A percentile compares a stretch with the other conserved stretches of the same genome.
Evolutionary conservation across 139 green algal species (phyloP).

Genomic region (Tetradesmus lagerheimii): DNA sequence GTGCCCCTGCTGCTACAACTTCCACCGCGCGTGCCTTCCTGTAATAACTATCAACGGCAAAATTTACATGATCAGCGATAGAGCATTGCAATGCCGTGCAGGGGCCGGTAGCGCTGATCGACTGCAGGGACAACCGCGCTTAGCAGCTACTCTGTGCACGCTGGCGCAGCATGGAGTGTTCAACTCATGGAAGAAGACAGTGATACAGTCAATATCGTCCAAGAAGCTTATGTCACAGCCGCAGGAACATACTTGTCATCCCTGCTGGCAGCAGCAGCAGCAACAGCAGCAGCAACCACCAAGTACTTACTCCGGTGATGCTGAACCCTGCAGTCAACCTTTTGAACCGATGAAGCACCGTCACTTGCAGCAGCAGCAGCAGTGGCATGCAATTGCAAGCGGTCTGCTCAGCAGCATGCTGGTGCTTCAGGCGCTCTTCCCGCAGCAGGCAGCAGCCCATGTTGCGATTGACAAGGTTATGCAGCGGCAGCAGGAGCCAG

Average conservation of each 20-base stretch:
- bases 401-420: background rate
- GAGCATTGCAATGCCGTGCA: background rate
- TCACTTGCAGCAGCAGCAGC: constrained; percentile 11
- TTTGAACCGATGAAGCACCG: background rate
- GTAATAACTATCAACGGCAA: background rate
- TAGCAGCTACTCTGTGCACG: background rate
- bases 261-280: background rate
- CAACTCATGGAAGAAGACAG: background rate
- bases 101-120: background rate
- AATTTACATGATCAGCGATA: background rate
- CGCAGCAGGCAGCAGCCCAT: background rate
- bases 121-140: background rate
- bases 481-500: background rate
- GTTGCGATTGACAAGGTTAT: constrained; percentile 25
- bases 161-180: background rate
- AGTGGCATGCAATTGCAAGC: background rate
- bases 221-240: background rate
- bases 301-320: background rate
- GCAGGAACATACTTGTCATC: background rate
- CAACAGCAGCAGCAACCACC: background rate
- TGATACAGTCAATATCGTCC: background rate
- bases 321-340: background rate
- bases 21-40: too few species aligned
- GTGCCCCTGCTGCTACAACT: too few species aligned
- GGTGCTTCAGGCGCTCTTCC: background rate